Evolutionary conservation across 2,329 filamentous ascomycete genomes (phyloP).

Genomic region (Raffaelea albimanens): DNA sequence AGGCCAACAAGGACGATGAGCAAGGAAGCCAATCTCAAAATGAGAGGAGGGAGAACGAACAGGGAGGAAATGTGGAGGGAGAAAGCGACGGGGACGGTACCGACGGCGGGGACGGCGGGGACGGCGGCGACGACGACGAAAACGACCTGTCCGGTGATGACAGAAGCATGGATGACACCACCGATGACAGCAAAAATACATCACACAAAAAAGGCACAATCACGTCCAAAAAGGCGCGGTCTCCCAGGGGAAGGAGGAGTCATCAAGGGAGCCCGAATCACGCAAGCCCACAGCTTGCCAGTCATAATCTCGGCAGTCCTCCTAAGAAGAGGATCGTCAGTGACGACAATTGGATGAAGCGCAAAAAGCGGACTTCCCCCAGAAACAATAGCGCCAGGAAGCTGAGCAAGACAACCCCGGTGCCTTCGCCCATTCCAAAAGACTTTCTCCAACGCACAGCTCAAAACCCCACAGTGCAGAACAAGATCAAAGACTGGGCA

Average conservation of each 20-base stretch:
- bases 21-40: neutral
- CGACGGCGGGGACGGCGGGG: neutral
- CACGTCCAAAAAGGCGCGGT: neutral
- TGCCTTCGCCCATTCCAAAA: slow-evolving; percentile 39
- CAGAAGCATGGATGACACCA: neutral
- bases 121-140: slow-evolving; percentile 14
- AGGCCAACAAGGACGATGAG: neutral
- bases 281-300: no score
- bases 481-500: slow-evolving; percentile 55
- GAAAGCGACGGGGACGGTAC: neutral
- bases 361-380: slow-evolving; percentile 36
- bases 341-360: slow-evolving; percentile 78
- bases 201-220: neutral
- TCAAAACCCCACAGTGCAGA: slow-evolving; percentile 45
- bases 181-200: neutral
- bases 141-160: slow-evolving; percentile 10
- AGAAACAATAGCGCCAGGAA: slow-evolving; percentile 16
- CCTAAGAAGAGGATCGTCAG: slow-evolving; percentile 90
- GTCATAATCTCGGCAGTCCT: slow-evolving; percentile 41
- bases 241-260: slow-evolving; percentile 13
- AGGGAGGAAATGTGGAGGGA: slow-evolving; percentile 3
- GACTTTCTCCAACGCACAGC: slow-evolving; percentile 45
- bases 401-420: slow-evolving; percentile 16
- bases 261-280: slow-evolving; percentile 14
- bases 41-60: neutral